phyloP scores from a whole-genome alignment of 306 rosid genomes.

The Prunus salicina region DNA sequence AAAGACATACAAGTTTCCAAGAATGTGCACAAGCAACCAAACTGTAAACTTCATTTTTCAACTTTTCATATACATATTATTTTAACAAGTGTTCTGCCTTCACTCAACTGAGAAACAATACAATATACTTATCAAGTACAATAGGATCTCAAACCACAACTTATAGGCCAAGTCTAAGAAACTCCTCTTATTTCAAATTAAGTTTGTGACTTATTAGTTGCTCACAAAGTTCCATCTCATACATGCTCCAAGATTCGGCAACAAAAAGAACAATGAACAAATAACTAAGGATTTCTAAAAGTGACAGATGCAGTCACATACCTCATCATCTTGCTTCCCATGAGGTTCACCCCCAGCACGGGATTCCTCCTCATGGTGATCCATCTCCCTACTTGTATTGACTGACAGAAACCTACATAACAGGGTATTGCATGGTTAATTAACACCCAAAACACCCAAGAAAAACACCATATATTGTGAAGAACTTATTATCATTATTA shows the following conservation, averaged over 20 bases:
- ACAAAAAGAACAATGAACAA: not conserved
- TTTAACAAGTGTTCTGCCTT: not conserved
- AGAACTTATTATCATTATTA: not conserved
- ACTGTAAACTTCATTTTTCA: not conserved
- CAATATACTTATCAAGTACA: not conserved
- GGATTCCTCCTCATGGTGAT: constrained; percentile 71
- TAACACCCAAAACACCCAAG: not conserved
- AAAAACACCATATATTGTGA: not conserved
- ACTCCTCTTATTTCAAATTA: not conserved
- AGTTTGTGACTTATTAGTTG: not conserved
- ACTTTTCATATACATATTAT: not conserved
- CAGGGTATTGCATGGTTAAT: not conserved
- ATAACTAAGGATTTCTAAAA: not conserved
- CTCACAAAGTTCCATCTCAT: not conserved
- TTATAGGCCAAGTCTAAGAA: not conserved
- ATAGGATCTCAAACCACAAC: not conserved
- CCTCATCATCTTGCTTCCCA: constrained; percentile 88
- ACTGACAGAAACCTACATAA: constrained; percentile 14
- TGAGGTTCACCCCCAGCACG: constrained; percentile 51
- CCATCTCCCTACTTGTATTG: constrained; percentile 37
- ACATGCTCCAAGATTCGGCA: not conserved
- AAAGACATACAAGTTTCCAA: constrained; percentile 12
- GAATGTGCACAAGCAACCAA: not conserved
- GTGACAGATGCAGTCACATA: constrained; percentile 16
- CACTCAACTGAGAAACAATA: not conserved